Evolutionary conservation across 2,329 filamentous ascomycete genomes (phyloP).

Genomic region (Ophidiomyces ophidiicola): DNA sequence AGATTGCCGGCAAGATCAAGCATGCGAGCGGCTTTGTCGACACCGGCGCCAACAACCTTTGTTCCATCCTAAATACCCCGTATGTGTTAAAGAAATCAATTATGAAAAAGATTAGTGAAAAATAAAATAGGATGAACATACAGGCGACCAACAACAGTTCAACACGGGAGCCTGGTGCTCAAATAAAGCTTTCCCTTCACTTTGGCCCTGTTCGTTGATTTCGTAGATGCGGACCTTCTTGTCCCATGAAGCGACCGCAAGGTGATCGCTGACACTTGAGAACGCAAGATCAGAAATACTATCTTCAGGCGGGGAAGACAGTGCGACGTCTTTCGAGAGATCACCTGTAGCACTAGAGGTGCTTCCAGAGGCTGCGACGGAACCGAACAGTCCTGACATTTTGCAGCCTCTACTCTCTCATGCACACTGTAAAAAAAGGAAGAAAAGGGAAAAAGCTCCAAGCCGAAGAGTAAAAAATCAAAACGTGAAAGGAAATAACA

Average conservation of each 20-base stretch:
- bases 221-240: constrained; percentile 97
- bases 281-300: constrained; percentile 81
- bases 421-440: neutral
- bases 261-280: constrained; percentile 62
- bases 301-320: constrained; percentile 71
- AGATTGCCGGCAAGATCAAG: constrained; percentile 58
- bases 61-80: constrained; percentile 59
- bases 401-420: neutral
- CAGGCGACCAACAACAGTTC: constrained; percentile 76
- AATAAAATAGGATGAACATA: constrained; percentile 35
- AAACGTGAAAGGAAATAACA: too few relatives aligned
- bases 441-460: neutral
- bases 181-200: constrained; percentile 72
- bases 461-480: too few relatives aligned
- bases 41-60: constrained; percentile 75
- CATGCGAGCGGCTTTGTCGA: constrained; percentile 81
- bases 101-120: constrained; percentile 8
- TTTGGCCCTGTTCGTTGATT: constrained; percentile 63
- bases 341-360: constrained; percentile 64
- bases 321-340: constrained; percentile 72
- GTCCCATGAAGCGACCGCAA: constrained; percentile 91
- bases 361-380: constrained; percentile 39
- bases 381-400: constrained; percentile 15
- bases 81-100: neutral
- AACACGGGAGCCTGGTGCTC: constrained; percentile 78